Evolutionary conservation across 768 basidiomycete genomes (phyloP).

Genomic region (Boletus subcaerulescens): DNA sequence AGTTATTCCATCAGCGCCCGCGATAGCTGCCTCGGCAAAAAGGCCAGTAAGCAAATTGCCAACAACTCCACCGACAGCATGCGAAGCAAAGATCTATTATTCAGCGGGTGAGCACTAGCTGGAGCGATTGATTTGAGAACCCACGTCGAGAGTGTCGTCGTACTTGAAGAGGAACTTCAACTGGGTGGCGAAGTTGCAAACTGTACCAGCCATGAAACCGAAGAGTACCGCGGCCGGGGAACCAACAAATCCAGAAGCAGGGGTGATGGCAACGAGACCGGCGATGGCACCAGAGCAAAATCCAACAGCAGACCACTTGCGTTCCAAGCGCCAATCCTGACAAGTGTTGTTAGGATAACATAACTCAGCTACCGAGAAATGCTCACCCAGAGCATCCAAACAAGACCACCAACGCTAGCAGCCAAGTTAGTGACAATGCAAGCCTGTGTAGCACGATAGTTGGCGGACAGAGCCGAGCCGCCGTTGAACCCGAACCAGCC

Average conservation of each 20-base stretch:
- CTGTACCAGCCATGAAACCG: constrained; percentile 77
- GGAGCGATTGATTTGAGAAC: constrained; percentile 18
- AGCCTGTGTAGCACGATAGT: constrained; percentile 82
- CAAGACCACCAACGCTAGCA: constrained; percentile 81
- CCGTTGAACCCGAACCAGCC: constrained; percentile 98
- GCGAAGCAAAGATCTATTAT: constrained; percentile 81
- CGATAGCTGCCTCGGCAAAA: constrained; percentile 80
- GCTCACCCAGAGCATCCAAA: constrained; percentile 87
- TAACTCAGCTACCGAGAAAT: neutral
- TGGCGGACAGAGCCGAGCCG: constrained; percentile 85
- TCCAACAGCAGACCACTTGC: constrained; percentile 90
- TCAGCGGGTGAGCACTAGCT: neutral
- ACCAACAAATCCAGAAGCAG: constrained; percentile 81
- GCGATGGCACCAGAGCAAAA: constrained; percentile 95
- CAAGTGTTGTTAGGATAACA: neutral
- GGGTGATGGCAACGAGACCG: constrained; percentile 87
- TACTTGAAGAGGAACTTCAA: constrained; percentile 79
- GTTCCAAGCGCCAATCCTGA: constrained; percentile 86
- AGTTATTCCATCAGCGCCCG: constrained; percentile 73
- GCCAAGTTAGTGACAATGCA: constrained; percentile 94
- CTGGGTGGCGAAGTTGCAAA: constrained; percentile 95
- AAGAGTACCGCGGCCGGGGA: constrained; percentile 81
- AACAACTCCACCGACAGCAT: constrained; percentile 73
- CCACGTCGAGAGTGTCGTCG: constrained; percentile 79
- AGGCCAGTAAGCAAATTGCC: constrained; percentile 85